These are phyloP conservation scores for Articulospora tetracladia DNA, from an alignment of 495 filamentous ascomycete species.

Conservation along the genomic window DNA sequence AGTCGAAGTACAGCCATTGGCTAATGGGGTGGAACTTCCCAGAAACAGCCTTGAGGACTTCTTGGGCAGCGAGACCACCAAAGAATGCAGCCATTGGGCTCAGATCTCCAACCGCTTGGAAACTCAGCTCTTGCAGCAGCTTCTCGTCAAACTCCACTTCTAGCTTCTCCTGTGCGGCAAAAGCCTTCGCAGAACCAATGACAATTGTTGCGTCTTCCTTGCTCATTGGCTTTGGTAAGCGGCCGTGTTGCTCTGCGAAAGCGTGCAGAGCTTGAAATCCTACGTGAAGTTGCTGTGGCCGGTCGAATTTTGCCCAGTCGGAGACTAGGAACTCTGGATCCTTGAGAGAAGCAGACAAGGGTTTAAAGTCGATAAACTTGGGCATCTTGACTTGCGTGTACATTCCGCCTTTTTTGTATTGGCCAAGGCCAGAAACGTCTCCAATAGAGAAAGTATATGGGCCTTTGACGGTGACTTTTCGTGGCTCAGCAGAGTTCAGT, in stretches of 20 bases:
- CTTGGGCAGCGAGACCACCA: constrained; percentile 91
- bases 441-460: constrained; percentile 98
- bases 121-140: constrained; percentile 87
- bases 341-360: constrained; percentile 68
- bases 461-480: constrained; percentile 88
- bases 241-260: constrained; percentile 67
- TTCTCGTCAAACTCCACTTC: constrained; percentile 86
- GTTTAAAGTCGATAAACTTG: constrained; percentile 86
- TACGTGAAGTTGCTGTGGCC: constrained; percentile 85
- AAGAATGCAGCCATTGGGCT: constrained; percentile 93
- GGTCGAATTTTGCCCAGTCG: constrained; percentile 96
- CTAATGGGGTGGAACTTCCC: constrained; percentile 93
- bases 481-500: constrained; percentile 75
- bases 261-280: constrained; percentile 90
- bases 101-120: constrained; percentile 91
- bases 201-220: constrained; percentile 79
- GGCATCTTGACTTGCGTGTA: constrained; percentile 98
- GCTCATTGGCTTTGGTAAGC: constrained; percentile 78
- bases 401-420: constrained; percentile 83
- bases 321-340: constrained; percentile 88
- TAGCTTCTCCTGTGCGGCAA: constrained; percentile 67
- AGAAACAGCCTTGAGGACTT: constrained; percentile 94
- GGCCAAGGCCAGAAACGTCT: constrained; percentile 79
- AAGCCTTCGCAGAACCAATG: constrained; percentile 62
- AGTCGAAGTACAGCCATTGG: constrained; percentile 97